Evolutionary conservation across 1,139 yeast genomes (phyloP), one percentile per base, ranked within the genome.

Genomic region (Taphrina deformans): DNA sequence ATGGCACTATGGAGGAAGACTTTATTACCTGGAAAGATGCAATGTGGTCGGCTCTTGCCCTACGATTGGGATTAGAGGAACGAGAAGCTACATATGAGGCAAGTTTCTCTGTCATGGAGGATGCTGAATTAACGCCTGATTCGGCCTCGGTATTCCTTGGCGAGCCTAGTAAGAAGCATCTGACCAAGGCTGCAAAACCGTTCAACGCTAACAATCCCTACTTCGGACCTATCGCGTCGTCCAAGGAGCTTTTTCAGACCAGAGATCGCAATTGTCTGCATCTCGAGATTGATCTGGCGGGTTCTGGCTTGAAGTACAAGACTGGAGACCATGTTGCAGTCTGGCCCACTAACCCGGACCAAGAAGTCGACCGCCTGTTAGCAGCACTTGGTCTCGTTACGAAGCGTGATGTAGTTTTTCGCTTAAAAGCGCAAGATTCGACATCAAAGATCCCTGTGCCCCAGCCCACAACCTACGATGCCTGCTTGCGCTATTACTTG

Each of bases 271-370:
- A 84, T 70, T 93, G 99, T 79, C 84, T 93, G 68, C 99, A 93
- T 74, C 85, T 88, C 66, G 99, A 93, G 75, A 85, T 95, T 71
- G 97, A 92, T 73, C 78, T 91, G 61, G 81, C 90, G 1, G 83
- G 78, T 48, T 84, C 95, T 2, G 88, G 88, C 72, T 79, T 93
- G 74, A 85, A 87, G 73, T 93, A 93, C 76, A 81, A 91, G 62
- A 93, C 99, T 10, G 99, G 99, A 75, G 99, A 93, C 75, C 99
- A 93, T 77, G 79, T 93, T 71, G 98, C 97, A 12, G 79, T 93
- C 67, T 89, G 97, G 96, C 93, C 98, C 46, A 89, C 95, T 48
- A 93, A 93, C 76, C 80, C 96, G 2, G 81, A 87, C 73, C 90
- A 86, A 73, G 85, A 89, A 72, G 86, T 91, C 51, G 80, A 79